Evolutionary conservation across 2,329 filamentous ascomycete genomes (phyloP).

Genomic region (Aspergillus sp.): DNA sequence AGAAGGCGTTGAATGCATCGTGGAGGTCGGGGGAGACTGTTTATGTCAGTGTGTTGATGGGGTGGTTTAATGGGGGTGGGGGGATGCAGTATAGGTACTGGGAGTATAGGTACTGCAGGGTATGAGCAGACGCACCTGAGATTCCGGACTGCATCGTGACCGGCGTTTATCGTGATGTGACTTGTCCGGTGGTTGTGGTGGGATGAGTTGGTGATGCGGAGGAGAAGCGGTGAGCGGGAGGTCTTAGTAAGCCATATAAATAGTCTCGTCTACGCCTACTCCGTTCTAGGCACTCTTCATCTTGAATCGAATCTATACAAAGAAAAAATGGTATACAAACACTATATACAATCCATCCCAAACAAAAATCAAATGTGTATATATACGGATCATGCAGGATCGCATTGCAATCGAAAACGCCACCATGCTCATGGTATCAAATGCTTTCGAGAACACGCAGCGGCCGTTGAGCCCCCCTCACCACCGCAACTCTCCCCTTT

Average conservation of each 20-base stretch:
- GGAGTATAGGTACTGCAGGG: not conserved
- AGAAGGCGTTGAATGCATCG: constrained; percentile 46
- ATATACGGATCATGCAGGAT: constrained; percentile 17
- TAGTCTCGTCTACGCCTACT: not conserved
- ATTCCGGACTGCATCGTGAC: constrained; percentile 50
- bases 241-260: not conserved
- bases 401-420: constrained; percentile 24
- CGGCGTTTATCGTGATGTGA: constrained; percentile 12
- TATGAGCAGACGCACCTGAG: constrained; percentile 34
- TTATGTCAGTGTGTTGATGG: not conserved
- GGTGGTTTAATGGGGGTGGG: not conserved
- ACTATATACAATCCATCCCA: constrained; percentile 20
- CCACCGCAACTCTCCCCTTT: not conserved
- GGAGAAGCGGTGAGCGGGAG: constrained; percentile 27
- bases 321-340: constrained; percentile 10
- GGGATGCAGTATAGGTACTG: not conserved
- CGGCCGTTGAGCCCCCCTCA: too few species aligned
- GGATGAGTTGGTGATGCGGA: constrained; percentile 14
- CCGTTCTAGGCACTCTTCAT: not conserved
- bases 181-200: constrained; percentile 9
- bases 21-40: constrained; percentile 48
- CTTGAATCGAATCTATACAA: constrained; percentile 1
- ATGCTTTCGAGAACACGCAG: constrained; percentile 21
- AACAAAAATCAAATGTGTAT: constrained; percentile 8
- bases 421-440: constrained; percentile 29